Evolutionary conservation across 2,329 filamentous ascomycete species (phyloP).

Genomic region (Alternaria angustiovoidea): DNA sequence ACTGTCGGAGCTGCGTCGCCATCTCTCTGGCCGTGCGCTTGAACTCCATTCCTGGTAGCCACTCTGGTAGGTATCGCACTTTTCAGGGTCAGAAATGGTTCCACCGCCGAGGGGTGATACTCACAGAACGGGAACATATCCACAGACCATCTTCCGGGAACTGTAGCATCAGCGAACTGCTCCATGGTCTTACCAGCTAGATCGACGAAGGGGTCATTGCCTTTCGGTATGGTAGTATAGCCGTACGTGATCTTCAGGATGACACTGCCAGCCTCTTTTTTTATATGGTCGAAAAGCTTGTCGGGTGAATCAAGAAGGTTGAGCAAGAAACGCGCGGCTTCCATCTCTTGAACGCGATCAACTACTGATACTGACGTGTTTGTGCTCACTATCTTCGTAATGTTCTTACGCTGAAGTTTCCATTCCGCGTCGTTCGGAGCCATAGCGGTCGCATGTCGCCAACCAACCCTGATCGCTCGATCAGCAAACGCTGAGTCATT

Average conservation of each 20-base stretch:
- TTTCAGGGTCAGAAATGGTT: neutral
- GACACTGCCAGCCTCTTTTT: slow-evolving; percentile 36
- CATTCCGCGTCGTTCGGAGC: slow-evolving; percentile 23
- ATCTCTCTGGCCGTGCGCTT: slow-evolving; percentile 29
- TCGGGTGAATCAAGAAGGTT: slow-evolving; percentile 30
- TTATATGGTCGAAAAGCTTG: slow-evolving; percentile 32
- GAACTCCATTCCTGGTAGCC: slow-evolving; percentile 55
- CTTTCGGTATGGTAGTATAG: slow-evolving; percentile 54
- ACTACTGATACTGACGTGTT: slow-evolving; percentile 29
- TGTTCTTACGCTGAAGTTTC: slow-evolving; percentile 35
- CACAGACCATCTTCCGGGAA: slow-evolving; percentile 57
- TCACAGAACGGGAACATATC: slow-evolving; percentile 56
- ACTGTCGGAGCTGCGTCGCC: slow-evolving; percentile 34
- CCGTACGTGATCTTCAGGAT: slow-evolving; percentile 48
- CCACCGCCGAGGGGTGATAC: neutral
- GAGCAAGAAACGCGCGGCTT: slow-evolving; percentile 33
- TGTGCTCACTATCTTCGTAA: slow-evolving; percentile 31
- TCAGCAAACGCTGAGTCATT: neutral
- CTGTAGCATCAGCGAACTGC: slow-evolving; percentile 51
- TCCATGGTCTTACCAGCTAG: slow-evolving; percentile 52
- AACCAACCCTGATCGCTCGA: slow-evolving; percentile 23
- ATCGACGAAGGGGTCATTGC: slow-evolving; percentile 55
- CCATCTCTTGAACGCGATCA: slow-evolving; percentile 30
- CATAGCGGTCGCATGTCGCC: slow-evolving; percentile 28
- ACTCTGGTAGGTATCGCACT: slow-evolving; percentile 54